Evolutionary conservation across 495 filamentous ascomycete species (phyloP).

Genomic region (Neurospora sp.): DNA sequence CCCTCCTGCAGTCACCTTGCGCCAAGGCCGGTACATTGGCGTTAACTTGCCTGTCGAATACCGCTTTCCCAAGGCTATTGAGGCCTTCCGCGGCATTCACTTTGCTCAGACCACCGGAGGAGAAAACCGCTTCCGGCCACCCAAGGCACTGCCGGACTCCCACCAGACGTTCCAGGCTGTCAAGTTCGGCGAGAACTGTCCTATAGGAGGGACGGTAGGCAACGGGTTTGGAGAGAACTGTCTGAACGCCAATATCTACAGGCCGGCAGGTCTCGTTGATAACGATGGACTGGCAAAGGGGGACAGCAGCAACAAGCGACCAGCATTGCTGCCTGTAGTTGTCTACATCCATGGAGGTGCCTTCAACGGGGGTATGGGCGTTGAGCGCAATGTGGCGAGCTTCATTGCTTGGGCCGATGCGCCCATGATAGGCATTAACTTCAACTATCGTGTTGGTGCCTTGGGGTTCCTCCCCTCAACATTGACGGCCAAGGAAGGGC

Average conservation of each 20-base stretch:
- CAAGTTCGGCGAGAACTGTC: conserved; percentile 33
- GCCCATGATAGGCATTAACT: conserved; percentile 49
- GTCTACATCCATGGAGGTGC: conserved; percentile 49
- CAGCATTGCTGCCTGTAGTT: conserved; percentile 42
- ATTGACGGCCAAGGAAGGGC: conserved; percentile 41
- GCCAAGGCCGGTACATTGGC: conserved; percentile 49
- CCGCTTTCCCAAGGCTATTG: conserved; percentile 35
- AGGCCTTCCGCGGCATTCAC: conserved; percentile 51
- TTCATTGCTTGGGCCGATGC: conserved; percentile 44
- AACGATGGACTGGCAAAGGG: background rate
- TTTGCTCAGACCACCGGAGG: conserved; percentile 48
- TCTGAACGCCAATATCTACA: conserved; percentile 41
- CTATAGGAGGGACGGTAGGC: conserved; percentile 17
- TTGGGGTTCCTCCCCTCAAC: conserved; percentile 56
- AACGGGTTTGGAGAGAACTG: conserved; percentile 38
- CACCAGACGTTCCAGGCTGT: conserved; percentile 31
- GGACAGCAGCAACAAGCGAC: conserved; percentile 12
- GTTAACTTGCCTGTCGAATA: conserved; percentile 27
- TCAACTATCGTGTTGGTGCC: conserved; percentile 59
- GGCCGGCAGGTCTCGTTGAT: conserved; percentile 25
- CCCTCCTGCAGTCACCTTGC: conserved; percentile 23
- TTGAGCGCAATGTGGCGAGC: conserved; percentile 37
- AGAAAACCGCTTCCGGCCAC: conserved; percentile 45
- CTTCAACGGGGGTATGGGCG: conserved; percentile 38
- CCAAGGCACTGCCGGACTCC: conserved; percentile 27